Conservation (phyloP, 1,139 yeast species). For the Magnusiomyces tetraspermus region DNA sequence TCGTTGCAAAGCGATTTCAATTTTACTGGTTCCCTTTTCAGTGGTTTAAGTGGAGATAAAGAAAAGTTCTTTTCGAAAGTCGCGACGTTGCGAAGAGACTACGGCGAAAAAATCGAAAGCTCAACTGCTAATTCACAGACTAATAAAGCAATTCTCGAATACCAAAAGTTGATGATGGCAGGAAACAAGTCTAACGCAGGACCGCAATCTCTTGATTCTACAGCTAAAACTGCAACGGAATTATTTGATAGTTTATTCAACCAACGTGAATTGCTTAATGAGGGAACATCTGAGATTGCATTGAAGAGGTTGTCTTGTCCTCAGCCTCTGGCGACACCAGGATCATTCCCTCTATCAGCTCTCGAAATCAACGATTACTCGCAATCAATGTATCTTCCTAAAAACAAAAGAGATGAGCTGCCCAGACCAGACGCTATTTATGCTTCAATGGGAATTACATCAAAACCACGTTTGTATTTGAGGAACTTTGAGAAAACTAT, state of each 20-base stretch:
- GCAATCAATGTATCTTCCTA: neutral
- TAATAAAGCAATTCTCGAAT: neutral
- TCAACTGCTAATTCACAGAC: neutral
- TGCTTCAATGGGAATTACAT: slow-evolving; percentile 39
- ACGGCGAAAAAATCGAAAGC: neutral
- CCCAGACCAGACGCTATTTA: slow-evolving; percentile 22
- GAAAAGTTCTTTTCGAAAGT: slow-evolving; percentile 30
- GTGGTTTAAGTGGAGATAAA: slow-evolving; percentile 9
- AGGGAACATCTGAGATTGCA: slow-evolving; percentile 20
- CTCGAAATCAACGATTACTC: slow-evolving; percentile 7
- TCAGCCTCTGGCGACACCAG: slow-evolving; percentile 19
- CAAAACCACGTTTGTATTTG: slow-evolving; percentile 39
- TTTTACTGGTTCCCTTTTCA: slow-evolving; percentile 14
- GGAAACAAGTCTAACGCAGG: neutral
- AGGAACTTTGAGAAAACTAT: slow-evolving; percentile 42
- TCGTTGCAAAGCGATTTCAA: slow-evolving; percentile 8
- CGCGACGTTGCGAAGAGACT: slow-evolving; percentile 20
- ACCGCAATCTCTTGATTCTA: neutral
- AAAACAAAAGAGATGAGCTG: slow-evolving; percentile 12
- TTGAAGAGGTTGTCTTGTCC: slow-evolving; percentile 17
- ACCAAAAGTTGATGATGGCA: neutral
- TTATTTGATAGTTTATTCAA: slow-evolving; percentile 12
- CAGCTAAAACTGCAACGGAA: neutral
- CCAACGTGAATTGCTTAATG: slow-evolving; percentile 13
- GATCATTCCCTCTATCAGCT: slow-evolving; percentile 22